Conservation (phyloP, 2,329 filamentous ascomycete species). For the Microcyclospora tardicrescens region DNA sequence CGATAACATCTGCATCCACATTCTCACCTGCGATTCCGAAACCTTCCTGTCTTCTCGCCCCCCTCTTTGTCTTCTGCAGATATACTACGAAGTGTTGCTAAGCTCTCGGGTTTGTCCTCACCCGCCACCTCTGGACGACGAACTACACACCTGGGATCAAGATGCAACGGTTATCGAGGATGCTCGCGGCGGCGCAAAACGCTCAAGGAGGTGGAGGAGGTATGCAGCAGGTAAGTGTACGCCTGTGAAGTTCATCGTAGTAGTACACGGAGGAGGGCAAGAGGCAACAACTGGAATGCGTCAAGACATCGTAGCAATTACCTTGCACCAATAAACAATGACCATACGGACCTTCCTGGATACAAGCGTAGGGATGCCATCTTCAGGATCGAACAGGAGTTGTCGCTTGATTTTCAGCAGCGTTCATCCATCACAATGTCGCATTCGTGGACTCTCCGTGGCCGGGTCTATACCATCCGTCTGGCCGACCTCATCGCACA, state of each 20-base stretch:
- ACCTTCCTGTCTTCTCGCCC: too few species aligned
- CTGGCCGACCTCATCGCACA: too few species aligned
- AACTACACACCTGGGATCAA: constrained; percentile 12
- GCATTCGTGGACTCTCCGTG: too few species aligned
- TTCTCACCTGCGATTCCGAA: too few species aligned
- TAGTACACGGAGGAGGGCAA: background rate
- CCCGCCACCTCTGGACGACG: background rate
- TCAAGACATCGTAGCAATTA: too few species aligned
- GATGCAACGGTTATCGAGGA: constrained; percentile 87
- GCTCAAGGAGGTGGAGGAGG: constrained; percentile 56
- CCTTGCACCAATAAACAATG: background rate
- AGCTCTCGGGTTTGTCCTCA: too few species aligned
- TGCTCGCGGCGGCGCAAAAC: constrained; percentile 62
- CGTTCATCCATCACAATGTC: too few species aligned
- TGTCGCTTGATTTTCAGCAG: too few species aligned
- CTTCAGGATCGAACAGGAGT: too few species aligned
- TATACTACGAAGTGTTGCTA: too few species aligned
- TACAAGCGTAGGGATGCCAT: background rate
- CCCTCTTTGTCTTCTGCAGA: too few species aligned
- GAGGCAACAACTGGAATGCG: background rate
- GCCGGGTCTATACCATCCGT: too few species aligned
- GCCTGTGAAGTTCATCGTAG: background rate
- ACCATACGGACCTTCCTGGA: background rate
- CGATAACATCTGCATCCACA: constrained; percentile 8
- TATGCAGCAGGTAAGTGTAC: constrained; percentile 47